phyloP scores from a whole-genome alignment of 805 yeast genomes.

The Candida ovalis region DNA sequence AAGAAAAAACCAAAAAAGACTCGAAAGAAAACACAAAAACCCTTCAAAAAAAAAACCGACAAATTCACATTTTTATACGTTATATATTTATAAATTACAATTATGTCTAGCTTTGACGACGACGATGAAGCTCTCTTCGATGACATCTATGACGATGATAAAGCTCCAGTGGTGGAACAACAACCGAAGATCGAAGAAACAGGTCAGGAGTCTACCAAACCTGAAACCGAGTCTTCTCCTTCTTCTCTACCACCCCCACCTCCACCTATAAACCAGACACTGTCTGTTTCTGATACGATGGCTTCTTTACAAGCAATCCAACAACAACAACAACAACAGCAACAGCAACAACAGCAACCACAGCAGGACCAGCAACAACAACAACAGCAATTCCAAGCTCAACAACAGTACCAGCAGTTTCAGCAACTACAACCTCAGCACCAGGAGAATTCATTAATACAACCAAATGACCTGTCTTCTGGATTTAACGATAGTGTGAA shows the following conservation, averaged over 20 bases:
- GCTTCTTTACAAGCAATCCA: conserved; percentile 34
- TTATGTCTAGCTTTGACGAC: conserved; percentile 73
- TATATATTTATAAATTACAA: not conserved
- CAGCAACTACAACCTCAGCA: conserved; percentile 19
- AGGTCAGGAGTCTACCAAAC: conserved; percentile 2
- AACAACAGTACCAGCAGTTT: conserved; percentile 19
- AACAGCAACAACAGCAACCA: conserved; percentile 9
- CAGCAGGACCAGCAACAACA: conserved; percentile 12
- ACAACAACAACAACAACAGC: conserved; percentile 8
- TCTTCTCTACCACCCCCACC: not conserved
- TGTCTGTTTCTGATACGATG: conserved; percentile 1
- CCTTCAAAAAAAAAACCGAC: not conserved
- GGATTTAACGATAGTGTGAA: conserved; percentile 30
- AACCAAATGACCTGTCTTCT: conserved; percentile 6
- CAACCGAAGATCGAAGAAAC: conserved; percentile 3
- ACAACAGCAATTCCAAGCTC: conserved; percentile 6
- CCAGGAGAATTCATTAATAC: conserved; percentile 11
- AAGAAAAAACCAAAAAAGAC: not conserved
- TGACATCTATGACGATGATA: conserved; percentile 62
- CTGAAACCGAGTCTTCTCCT: conserved; percentile 6
- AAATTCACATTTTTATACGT: not conserved
- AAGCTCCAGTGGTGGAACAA: conserved; percentile 11
- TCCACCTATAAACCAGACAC: conserved; percentile 8
- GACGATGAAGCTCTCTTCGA: conserved; percentile 95
- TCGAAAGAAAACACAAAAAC: not conserved